Evolutionary conservation across 306 rosid species (phyloP), one percentile per base, ranked within the genome.

Genomic region (Quercus ilex): DNA sequence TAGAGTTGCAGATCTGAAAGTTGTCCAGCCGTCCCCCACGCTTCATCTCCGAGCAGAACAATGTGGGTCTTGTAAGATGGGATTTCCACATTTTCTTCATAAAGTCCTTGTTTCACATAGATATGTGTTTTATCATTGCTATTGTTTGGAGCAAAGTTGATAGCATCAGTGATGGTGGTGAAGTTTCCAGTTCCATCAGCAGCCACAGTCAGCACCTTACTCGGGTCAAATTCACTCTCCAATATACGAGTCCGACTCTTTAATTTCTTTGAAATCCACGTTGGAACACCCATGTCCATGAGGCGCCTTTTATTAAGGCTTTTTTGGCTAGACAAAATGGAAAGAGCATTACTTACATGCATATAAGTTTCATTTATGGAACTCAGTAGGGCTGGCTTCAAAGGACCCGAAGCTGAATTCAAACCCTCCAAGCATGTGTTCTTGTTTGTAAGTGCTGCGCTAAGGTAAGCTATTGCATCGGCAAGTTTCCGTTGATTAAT

Each of bases 391-490:
- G 68, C 65, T 56, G 83, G 85, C 86, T 87, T 88, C 68, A 88
- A 69, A 46, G 91, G 81, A 68, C 97, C 97, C 1, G 94, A 85
- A 25, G 92, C 89, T 35, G 91, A 85, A 23, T 88, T 91, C 33
- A 93, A 80, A 21, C 92, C 93, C 82, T 93, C 97, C 70, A 93
- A 55, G 71, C 98, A 93, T 9, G 98, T 93, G 91, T 90, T 82
- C 83, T 91, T 91, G 91, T 93, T 93, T 49, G 98, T 91, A 10
- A 93, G 79, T 20, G 98, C 89, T 74, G 97, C 98, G 81, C 98
- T 93, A 13, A 93, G 94, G 59, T 87, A 93, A 8, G 89, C 72
- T 82, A 81, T 84, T 11, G 98, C 92, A 80, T 89, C 89, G 15
- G 67, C 78, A 5, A 84, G 49, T 33, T 86, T 83, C 56, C 33